These are phyloP conservation scores for Globisporangium radiosum DNA, from an alignment of 352 stramenopile genomes.

Conservation along the genomic window DNA sequence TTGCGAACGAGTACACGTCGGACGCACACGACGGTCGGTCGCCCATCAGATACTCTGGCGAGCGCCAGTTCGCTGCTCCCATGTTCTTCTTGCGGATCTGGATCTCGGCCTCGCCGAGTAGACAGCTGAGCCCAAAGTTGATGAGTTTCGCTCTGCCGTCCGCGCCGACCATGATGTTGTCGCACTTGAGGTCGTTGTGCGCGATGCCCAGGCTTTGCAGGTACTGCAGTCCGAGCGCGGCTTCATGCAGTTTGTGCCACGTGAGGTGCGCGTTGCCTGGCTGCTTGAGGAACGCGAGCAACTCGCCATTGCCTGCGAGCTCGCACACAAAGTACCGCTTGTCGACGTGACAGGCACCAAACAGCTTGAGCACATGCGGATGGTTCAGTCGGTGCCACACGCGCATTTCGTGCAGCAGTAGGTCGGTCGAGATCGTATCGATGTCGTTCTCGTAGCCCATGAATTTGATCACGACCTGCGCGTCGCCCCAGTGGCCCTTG, in stretches of 20 bases:
- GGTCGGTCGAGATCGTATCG: no score
- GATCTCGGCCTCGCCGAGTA: not conserved
- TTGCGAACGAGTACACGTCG: no score
- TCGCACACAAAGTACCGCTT: not conserved
- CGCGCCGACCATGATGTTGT: slow-evolving; percentile 16
- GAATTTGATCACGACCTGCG: slow-evolving; percentile 7
- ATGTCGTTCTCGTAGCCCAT: slow-evolving; percentile 9
- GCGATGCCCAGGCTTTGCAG: not conserved
- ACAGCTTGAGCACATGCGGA: not conserved
- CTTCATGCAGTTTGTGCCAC: not conserved
- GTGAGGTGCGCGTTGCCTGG: not conserved
- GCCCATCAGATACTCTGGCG: not conserved
- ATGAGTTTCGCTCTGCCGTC: not conserved
- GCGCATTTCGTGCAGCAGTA: slow-evolving; percentile 2
- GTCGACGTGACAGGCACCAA: slow-evolving; percentile 2
- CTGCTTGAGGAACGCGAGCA: not conserved
- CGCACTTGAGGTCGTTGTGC: slow-evolving; percentile 19
- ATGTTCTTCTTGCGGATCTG: slow-evolving; percentile 1
- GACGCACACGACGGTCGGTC: not conserved
- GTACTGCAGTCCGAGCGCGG: not conserved
- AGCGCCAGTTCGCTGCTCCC: not conserved
- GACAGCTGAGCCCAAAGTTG: slow-evolving; percentile 1
- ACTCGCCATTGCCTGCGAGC: not conserved
- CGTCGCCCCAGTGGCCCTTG: not conserved
- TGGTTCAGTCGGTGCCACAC: not conserved